These are phyloP conservation scores for Fusarium kyushuense DNA, from an alignment of 2,329 filamentous ascomycete genomes.

Conservation along the genomic window DNA sequence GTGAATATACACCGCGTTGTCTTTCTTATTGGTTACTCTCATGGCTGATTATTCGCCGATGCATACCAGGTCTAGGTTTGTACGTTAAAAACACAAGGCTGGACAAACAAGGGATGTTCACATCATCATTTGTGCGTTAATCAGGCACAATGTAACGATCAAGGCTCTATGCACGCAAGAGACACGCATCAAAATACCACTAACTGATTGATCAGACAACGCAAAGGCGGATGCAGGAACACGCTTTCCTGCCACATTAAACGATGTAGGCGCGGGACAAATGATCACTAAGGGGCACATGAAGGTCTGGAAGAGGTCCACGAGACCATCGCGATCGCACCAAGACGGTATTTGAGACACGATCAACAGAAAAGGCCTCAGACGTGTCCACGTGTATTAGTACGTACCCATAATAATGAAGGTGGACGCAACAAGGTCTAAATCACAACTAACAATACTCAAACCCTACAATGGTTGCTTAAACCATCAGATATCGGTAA, in stretches of 20 bases:
- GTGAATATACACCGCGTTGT: slow-evolving; percentile 3
- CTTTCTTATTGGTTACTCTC: slow-evolving; percentile 11
- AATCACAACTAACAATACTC: background rate
- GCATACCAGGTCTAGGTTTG: background rate
- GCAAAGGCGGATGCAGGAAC: slow-evolving; percentile 6
- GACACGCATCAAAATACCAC: slow-evolving; percentile 10
- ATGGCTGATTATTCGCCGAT: background rate
- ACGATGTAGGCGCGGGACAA: slow-evolving; percentile 7
- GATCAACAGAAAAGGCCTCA: slow-evolving; percentile 22
- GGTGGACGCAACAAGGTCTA: no score
- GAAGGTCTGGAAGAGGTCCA: slow-evolving; percentile 27
- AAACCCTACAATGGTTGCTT: background rate
- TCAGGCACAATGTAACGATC: slow-evolving; percentile 37
- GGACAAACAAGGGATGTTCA: background rate
- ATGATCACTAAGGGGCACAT: slow-evolving; percentile 40
- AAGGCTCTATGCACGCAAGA: slow-evolving; percentile 16
- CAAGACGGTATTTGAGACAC: slow-evolving; percentile 26
- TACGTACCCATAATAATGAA: background rate
- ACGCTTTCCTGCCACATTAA: slow-evolving; percentile 1
- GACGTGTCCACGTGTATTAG: slow-evolving; percentile 30
- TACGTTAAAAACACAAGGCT: slow-evolving; percentile 2
- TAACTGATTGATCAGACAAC: slow-evolving; percentile 5
- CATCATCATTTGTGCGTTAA: slow-evolving; percentile 34
- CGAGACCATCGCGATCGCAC: slow-evolving; percentile 36
- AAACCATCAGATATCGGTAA: background rate